Evolutionary conservation across 2,329 filamentous ascomycete genomes (phyloP).

Genomic region (Ophiostoma sp.): DNA sequence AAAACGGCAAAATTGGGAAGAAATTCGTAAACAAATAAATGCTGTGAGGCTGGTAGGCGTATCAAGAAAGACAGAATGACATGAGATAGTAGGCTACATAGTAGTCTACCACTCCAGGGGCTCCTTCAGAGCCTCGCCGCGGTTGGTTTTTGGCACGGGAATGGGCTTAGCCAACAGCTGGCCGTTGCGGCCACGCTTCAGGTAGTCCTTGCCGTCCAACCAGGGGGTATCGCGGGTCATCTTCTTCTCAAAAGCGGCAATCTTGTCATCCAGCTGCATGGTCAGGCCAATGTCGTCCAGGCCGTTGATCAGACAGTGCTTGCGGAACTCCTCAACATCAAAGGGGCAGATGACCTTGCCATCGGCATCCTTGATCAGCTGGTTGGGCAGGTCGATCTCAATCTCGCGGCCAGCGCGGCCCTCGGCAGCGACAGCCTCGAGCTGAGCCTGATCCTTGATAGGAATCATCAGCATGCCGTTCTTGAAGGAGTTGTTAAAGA

Average conservation of each 20-base stretch:
- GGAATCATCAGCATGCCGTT: slow-evolving; percentile 94
- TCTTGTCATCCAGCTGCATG: slow-evolving; percentile 87
- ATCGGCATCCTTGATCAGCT: slow-evolving; percentile 69
- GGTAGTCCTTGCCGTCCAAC: slow-evolving; percentile 81
- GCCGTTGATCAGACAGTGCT: slow-evolving; percentile 89
- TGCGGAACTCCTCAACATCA: slow-evolving; percentile 87
- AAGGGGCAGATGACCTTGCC: slow-evolving; percentile 73
- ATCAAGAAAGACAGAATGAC: background rate
- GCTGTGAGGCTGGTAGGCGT: background rate
- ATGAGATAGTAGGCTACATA: background rate
- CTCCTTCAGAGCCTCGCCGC: slow-evolving; percentile 76
- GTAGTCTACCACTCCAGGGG: slow-evolving; percentile 76
- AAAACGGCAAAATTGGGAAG: background rate
- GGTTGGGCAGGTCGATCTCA: slow-evolving; percentile 82
- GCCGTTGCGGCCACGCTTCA: slow-evolving; percentile 54
- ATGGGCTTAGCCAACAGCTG: slow-evolving; percentile 54
- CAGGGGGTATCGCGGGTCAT: slow-evolving; percentile 77
- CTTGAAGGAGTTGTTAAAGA: slow-evolving; percentile 99
- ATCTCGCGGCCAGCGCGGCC: slow-evolving; percentile 75
- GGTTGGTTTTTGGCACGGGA: slow-evolving; percentile 81
- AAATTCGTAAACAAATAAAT: background rate
- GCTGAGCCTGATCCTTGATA: slow-evolving; percentile 60
- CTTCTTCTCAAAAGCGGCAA: slow-evolving; percentile 72
- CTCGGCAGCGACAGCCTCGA: slow-evolving; percentile 69
- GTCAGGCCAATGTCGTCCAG: slow-evolving; percentile 94